Conservation (phyloP, 495 filamentous ascomycete species). For the Podospora appendiculata region DNA sequence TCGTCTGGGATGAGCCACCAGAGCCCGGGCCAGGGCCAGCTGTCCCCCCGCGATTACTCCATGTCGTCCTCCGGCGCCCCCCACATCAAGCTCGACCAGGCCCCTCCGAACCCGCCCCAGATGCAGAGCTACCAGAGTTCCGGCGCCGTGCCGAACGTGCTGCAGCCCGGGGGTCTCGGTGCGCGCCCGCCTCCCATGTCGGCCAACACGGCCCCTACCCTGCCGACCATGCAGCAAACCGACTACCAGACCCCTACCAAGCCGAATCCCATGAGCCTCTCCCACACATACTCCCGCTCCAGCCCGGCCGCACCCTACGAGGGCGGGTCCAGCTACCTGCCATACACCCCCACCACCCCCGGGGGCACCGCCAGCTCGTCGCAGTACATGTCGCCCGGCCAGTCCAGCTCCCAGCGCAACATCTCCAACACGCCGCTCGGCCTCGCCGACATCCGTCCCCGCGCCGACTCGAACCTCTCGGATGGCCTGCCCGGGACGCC, state of each 20-base stretch:
- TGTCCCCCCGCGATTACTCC: constrained; percentile 22
- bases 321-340: constrained; percentile 47
- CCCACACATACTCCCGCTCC: constrained; percentile 71
- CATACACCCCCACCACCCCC: constrained; percentile 58
- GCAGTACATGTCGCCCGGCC: constrained; percentile 63
- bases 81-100: constrained; percentile 26
- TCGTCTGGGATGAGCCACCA: constrained; percentile 46
- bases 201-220: constrained; percentile 60
- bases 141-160: constrained; percentile 55
- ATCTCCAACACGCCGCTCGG: constrained; percentile 80
- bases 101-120: constrained; percentile 24
- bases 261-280: constrained; percentile 49
- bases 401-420: constrained; percentile 63
- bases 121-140: constrained; percentile 50
- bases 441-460: constrained; percentile 79
- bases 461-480: constrained; percentile 66
- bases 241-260: constrained; percentile 62
- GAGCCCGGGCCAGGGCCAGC: constrained; percentile 20
- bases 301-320: constrained; percentile 66
- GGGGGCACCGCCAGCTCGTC: constrained; percentile 39
- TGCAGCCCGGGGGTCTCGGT: constrained; percentile 53
- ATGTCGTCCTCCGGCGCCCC: constrained; percentile 37
- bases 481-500: constrained; percentile 51
- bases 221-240: constrained; percentile 64
- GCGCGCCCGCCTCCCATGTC: constrained; percentile 58